These are phyloP conservation scores for Aspergillus fumigatiaffinis DNA, from an alignment of 2,329 filamentous ascomycete species.

Conservation along the genomic window DNA sequence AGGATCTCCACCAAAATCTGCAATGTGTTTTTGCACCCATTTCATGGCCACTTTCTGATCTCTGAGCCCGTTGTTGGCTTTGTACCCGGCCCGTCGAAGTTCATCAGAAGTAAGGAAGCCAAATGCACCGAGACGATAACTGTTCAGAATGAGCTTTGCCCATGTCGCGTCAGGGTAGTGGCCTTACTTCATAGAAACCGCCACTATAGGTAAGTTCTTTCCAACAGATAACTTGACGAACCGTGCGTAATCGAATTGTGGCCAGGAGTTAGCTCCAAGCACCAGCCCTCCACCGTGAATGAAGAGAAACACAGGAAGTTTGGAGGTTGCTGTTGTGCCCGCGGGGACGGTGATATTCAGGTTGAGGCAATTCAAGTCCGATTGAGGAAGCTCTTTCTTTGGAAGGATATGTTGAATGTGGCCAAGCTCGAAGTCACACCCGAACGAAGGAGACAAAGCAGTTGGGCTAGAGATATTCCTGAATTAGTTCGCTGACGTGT, in stretches of 20 bases:
- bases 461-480: constrained; percentile 30
- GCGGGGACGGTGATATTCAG: constrained; percentile 50
- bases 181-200: constrained; percentile 43
- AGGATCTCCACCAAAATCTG: constrained; percentile 40
- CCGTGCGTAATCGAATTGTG: constrained; percentile 47
- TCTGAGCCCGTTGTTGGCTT: constrained; percentile 43
- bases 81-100: constrained; percentile 43
- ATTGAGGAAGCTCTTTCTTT: constrained; percentile 35
- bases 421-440: constrained; percentile 44
- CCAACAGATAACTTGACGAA: constrained; percentile 45
- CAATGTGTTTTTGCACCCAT: constrained; percentile 41
- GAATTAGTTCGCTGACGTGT: neutral
- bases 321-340: constrained; percentile 18
- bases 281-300: constrained; percentile 52
- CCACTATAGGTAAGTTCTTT: constrained; percentile 45
- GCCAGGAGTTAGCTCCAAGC: constrained; percentile 51
- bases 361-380: constrained; percentile 50
- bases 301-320: constrained; percentile 51
- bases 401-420: constrained; percentile 49
- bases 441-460: constrained; percentile 38
- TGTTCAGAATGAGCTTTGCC: constrained; percentile 12
- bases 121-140: constrained; percentile 46
- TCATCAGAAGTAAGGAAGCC: constrained; percentile 50
- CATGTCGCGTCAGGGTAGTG: neutral
- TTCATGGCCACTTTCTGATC: constrained; percentile 46